These are phyloP conservation scores for Apiotrichum siamense DNA, from an alignment of 1,284 basidiomycete species.

Conservation along the genomic window DNA sequence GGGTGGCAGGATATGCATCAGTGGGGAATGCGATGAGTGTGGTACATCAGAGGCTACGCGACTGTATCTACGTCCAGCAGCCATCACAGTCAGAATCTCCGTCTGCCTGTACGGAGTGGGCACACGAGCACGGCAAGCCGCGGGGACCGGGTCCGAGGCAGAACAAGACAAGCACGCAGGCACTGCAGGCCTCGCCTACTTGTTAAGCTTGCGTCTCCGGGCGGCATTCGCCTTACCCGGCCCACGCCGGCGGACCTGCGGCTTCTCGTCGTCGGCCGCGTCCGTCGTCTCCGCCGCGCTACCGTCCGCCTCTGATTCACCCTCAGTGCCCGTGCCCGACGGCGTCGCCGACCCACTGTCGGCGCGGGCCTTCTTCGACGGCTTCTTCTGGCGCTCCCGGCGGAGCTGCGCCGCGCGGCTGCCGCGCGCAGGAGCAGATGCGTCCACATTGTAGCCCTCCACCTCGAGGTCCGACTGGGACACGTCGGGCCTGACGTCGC, in stretches of 20 bases:
- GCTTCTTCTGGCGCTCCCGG: conserved; percentile 5
- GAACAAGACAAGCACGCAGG: no score
- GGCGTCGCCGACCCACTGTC: no score
- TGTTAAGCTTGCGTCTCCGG: conserved; percentile 41
- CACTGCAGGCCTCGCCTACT: no score
- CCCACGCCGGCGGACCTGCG: conserved; percentile 11
- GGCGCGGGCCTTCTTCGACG: neutral
- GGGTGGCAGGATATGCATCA: no score
- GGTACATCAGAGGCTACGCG: no score
- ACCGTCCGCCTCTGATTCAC: neutral
- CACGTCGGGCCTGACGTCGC: conserved; percentile 9
- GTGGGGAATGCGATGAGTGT: no score
- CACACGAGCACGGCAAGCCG: no score
- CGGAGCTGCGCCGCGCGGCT: conserved; percentile 20
- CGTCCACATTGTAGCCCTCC: neutral
- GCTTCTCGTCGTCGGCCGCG: conserved; percentile 1
- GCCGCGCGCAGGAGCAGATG: neutral
- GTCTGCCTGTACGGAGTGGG: no score
- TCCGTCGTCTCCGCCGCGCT: neutral
- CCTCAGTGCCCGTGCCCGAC: neutral
- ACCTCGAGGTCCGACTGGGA: neutral
- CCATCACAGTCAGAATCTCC: no score
- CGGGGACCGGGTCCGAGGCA: no score
- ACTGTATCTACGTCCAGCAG: no score
- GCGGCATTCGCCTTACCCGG: conserved; percentile 37